These are phyloP conservation scores for Geoglossum cookeanum DNA, from an alignment of 2,329 filamentous ascomycete genomes.

Conservation along the genomic window DNA sequence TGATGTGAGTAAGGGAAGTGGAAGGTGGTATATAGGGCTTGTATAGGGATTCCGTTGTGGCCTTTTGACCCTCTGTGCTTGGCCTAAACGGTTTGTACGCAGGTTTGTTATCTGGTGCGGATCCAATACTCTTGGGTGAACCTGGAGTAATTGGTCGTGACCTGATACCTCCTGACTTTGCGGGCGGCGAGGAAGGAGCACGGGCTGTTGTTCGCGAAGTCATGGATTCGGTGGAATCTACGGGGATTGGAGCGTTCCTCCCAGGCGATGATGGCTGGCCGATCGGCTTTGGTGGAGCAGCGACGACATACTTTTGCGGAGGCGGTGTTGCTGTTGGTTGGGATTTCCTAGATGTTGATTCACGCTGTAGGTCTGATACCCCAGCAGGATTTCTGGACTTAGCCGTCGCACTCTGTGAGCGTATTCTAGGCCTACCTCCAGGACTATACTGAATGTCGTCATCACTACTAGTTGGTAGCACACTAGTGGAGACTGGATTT, in stretches of 20 bases:
- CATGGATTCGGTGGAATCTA: not conserved
- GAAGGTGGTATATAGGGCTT: not conserved
- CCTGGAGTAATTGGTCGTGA: not conserved
- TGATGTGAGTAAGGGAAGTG: too few species aligned
- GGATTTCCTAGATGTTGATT: not conserved
- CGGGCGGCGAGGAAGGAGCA: not conserved
- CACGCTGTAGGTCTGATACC: not conserved
- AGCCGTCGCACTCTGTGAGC: not conserved
- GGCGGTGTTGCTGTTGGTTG: not conserved
- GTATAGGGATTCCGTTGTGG: not conserved
- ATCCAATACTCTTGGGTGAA: not conserved
- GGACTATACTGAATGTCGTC: conserved; percentile 5
- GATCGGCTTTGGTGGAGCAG: not conserved
- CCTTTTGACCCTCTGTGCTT: not conserved
- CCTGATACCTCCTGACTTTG: not conserved
- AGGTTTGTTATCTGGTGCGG: not conserved
- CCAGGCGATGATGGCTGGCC: not conserved
- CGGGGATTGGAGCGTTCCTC: conserved; percentile 1
- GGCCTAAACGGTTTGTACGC: not conserved
- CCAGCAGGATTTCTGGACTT: not conserved
- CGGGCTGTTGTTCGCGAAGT: not conserved
- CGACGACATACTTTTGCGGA: not conserved
- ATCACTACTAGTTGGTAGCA: not conserved
- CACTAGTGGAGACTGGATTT: not conserved
- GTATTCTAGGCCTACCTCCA: conserved; percentile 3